Conservation (phyloP, 2,329 filamentous ascomycete genomes). For the Basipetospora sp. region DNA sequence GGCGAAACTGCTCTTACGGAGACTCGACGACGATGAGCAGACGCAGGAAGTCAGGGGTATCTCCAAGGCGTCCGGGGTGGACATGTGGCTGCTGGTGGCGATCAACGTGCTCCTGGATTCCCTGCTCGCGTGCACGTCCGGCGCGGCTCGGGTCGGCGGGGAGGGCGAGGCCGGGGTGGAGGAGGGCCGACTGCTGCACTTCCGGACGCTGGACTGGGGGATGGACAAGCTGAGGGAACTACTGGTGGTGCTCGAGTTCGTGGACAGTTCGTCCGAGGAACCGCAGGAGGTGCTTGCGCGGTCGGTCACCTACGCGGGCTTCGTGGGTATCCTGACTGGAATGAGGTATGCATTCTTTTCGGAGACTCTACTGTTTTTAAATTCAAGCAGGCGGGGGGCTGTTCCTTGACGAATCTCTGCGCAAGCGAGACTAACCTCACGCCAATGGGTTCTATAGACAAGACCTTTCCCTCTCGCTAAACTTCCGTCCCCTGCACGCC, state of each 20-base stretch:
- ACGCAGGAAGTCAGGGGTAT: conserved; percentile 47
- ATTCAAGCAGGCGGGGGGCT: no score
- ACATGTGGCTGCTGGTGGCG: conserved; percentile 44
- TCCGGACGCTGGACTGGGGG: conserved; percentile 40
- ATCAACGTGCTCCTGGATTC: conserved; percentile 50
- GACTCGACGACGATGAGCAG: conserved; percentile 40
- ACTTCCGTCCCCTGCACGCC: conserved; percentile 25
- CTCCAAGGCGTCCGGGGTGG: conserved; percentile 30
- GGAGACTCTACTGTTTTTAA: no score
- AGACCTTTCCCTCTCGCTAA: conserved; percentile 31
- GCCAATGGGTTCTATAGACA: conserved; percentile 8
- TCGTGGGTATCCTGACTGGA: conserved; percentile 33
- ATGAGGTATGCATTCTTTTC: conserved; percentile 21
- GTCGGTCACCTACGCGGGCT: conserved; percentile 33
- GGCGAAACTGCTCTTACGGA: conserved; percentile 30
- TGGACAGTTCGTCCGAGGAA: conserved; percentile 13
- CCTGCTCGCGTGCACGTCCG: conserved; percentile 50
- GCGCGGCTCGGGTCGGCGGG: conserved; percentile 15
- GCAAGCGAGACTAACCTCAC: no score
- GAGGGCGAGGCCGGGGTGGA: conserved; percentile 9
- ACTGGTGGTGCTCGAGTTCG: conserved; percentile 36
- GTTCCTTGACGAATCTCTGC: no score
- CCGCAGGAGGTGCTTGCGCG: conserved; percentile 23
- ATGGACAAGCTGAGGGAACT: conserved; percentile 36
- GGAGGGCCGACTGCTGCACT: conserved; percentile 30